Base-by-base conservation (phyloP, 345 rosid species). In the Camelina neglecta region DNA sequence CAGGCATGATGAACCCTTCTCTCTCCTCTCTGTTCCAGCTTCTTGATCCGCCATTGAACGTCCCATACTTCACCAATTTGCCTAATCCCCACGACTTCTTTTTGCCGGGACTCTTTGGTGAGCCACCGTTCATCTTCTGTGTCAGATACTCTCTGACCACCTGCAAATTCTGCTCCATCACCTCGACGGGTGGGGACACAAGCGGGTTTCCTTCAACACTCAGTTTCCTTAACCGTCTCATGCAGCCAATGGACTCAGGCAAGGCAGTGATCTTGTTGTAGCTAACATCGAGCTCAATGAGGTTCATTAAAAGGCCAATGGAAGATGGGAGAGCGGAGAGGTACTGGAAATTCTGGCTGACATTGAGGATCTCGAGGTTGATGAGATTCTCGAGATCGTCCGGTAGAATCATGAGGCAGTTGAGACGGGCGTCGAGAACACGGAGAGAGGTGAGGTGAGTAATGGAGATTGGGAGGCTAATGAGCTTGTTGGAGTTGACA, bases 331-430 rank as follows among this genome's bases (percentile, higher is more conserved):
- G 79, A 4, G 67, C 16, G 24, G 83, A 79, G 0, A 93, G 90
- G 80, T 84, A 81, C 7, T 89, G 98, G 71, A 93, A 93, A 71
- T 93, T 93, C 38, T 91, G 97, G 75, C 98, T 91, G 10, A 91
- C 80, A 36, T 93, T 93, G 13, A 93, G 90, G 54, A 84, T 76
- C 79, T 91, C 81, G 2, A 93, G 81, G 77, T 86, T 87, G 74
- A 88, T 84, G 8, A 93, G 82, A 62, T 87, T 93, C 77, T 91
- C 97, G 1, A 93, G 64, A 77, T 88, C 98, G 23, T 86, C 89
- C 0, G 98, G 97, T 8, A 93, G 89, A 6, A 86, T 58, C 55
- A 84, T 81, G 8, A 93, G 91, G 78, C 91, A 88, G 82, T 93
- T 93, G 9, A 93, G 89, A 54, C 98, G 87, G 0, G 86, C 96